Conservation (phyloP, 495 filamentous ascomycete species). For the Chaetomidium leptoderma region DNA sequence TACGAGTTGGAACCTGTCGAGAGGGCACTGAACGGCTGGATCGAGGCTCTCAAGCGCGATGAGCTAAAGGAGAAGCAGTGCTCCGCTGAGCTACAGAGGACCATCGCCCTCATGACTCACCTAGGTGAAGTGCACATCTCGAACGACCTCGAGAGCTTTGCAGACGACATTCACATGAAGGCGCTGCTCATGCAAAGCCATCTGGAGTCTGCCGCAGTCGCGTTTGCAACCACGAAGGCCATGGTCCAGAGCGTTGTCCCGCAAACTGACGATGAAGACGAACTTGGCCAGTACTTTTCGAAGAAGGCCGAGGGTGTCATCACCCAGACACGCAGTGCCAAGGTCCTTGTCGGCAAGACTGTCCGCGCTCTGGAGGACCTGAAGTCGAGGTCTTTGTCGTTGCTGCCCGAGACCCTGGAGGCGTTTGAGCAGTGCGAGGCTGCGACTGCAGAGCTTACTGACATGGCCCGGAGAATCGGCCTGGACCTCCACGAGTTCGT, state of each 20-base stretch:
- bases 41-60: constrained; percentile 75
- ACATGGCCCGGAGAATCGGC: constrained; percentile 63
- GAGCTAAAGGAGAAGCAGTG: constrained; percentile 83
- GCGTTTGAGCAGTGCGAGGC: constrained; percentile 56
- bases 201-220: constrained; percentile 69
- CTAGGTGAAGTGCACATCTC: constrained; percentile 76
- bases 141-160: constrained; percentile 67
- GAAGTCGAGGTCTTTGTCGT: constrained; percentile 68
- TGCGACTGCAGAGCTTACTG: constrained; percentile 60
- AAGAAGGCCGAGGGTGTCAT: constrained; percentile 68
- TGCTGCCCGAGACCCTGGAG: constrained; percentile 54
- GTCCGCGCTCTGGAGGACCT: constrained; percentile 74
- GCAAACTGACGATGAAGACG: constrained; percentile 54
- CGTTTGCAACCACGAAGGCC: constrained; percentile 56
- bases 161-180: constrained; percentile 72
- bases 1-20: constrained; percentile 94
- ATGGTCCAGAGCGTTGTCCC: constrained; percentile 63
- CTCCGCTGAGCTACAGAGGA: constrained; percentile 71
- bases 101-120: constrained; percentile 80
- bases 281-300: constrained; percentile 62
- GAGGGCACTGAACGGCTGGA: constrained; percentile 80
- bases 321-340: constrained; percentile 71
- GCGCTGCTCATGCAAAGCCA: constrained; percentile 71
- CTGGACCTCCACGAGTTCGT: constrained; percentile 60
- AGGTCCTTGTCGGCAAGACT: constrained; percentile 79